These are phyloP conservation scores for Nemania serpens DNA, from an alignment of 2,329 filamentous ascomycete genomes.

Conservation along the genomic window DNA sequence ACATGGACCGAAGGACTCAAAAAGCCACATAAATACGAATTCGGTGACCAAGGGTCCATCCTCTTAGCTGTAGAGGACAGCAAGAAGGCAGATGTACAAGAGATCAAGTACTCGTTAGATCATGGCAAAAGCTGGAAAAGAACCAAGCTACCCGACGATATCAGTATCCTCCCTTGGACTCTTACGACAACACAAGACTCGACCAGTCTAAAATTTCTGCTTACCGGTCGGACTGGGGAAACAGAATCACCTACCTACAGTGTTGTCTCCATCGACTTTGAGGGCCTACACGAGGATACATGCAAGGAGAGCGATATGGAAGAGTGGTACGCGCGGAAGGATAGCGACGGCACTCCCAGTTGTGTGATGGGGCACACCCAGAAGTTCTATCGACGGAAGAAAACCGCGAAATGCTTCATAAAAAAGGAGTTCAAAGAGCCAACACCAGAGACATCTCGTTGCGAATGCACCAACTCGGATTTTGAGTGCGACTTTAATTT, in stretches of 20 bases:
- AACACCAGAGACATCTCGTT: constrained; percentile 69
- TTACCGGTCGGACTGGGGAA: constrained; percentile 66
- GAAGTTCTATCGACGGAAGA: constrained; percentile 82
- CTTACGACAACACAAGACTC: constrained; percentile 92
- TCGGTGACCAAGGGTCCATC: constrained; percentile 90
- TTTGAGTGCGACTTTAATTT: constrained; percentile 99
- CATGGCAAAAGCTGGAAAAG: constrained; percentile 85
- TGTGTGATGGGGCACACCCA: constrained; percentile 98
- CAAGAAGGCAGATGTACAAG: constrained; percentile 60
- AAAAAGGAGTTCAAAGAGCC: constrained; percentile 84
- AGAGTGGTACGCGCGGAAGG: constrained; percentile 82
- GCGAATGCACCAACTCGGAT: constrained; percentile 80
- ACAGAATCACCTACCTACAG: constrained; percentile 59
- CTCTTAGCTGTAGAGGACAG: constrained; percentile 83
- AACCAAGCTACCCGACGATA: constrained; percentile 66
- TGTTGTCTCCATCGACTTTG: constrained; percentile 82
- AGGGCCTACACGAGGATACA: constrained; percentile 75
- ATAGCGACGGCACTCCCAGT: constrained; percentile 77
- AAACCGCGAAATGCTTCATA: constrained; percentile 86
- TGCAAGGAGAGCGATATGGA: constrained; percentile 83
- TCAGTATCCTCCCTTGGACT: constrained; percentile 71
- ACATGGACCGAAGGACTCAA: constrained; percentile 78
- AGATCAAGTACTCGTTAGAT: constrained; percentile 79
- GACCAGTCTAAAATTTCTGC: constrained; percentile 86
- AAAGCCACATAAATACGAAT: constrained; percentile 92